A percentile compares a stretch with the other conserved stretches of the same genome.
Evolutionary conservation across 305 asterid genomes (phyloP).

Genomic region (Caryopteris hybrid): DNA sequence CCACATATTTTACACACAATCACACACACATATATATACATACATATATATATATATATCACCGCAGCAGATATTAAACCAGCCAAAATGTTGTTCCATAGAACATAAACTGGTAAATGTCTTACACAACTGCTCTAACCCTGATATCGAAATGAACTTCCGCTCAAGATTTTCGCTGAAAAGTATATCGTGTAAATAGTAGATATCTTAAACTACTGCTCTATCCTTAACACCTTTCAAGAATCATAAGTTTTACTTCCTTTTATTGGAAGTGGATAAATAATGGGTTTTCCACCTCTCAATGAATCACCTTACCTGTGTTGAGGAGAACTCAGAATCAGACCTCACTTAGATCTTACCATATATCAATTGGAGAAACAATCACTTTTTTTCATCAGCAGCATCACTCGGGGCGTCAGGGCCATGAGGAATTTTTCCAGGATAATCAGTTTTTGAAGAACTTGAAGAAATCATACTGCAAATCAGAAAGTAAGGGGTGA

Average conservation of each 20-base stretch:
- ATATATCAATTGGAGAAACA: slow-evolving; percentile 6
- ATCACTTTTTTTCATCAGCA: slow-evolving; percentile 22
- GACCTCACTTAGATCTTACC: background rate
- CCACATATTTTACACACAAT: no score
- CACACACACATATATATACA: no score
- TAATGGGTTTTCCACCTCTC: no score
- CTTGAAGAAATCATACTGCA: slow-evolving; percentile 40
- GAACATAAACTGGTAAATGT: background rate
- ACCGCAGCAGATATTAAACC: background rate
- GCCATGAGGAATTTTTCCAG: slow-evolving; percentile 48
- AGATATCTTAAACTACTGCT: background rate
- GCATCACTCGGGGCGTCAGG: slow-evolving; percentile 37
- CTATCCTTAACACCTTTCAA: no score
- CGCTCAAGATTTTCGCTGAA: background rate
- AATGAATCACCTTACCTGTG: background rate
- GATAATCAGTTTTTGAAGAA: slow-evolving; percentile 34
- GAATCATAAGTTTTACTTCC: background rate
- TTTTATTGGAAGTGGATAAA: background rate
- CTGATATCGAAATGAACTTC: background rate
- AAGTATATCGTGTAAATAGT: background rate
- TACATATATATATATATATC: no score
- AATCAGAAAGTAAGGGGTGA: background rate
- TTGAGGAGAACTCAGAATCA: background rate
- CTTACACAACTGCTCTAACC: background rate
- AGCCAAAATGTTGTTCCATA: background rate